Conservation (phyloP, 148 eudicot species). For the Rhododendron williamsianum region DNA sequence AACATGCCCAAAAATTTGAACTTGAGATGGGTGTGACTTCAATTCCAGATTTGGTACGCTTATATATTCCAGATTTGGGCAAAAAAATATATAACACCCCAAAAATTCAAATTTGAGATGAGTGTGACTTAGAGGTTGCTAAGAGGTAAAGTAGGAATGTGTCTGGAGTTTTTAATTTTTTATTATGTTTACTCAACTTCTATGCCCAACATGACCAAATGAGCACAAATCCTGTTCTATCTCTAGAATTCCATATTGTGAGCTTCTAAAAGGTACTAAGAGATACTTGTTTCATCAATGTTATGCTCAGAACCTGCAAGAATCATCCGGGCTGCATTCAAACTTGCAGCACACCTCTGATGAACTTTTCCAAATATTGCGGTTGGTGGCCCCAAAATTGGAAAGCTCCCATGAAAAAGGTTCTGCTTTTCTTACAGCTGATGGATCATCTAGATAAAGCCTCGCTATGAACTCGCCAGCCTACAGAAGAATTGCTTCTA, state of each 20-base stretch:
- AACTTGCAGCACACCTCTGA: constrained; percentile 88
- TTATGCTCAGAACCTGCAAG: constrained; percentile 93
- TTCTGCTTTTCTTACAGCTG: constrained; percentile 96
- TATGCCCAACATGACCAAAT: background rate
- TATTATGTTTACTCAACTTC: background rate
- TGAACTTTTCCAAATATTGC: constrained; percentile 92
- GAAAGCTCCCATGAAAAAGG: constrained; percentile 83
- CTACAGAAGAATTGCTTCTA: constrained; percentile 28
- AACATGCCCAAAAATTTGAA: too few relatives aligned
- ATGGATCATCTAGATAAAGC: constrained; percentile 93
- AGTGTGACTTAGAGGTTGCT: too few relatives aligned
- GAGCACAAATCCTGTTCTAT: background rate
- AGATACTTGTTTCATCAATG: constrained; percentile 32
- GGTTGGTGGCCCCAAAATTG: constrained; percentile 78
- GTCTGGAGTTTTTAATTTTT: background rate
- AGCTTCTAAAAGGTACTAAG: background rate
- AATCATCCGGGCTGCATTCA: constrained; percentile 90
- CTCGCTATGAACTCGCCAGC: constrained; percentile 91
- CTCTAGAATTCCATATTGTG: background rate
- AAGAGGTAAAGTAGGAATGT: background rate
- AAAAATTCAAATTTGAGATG: too few relatives aligned
- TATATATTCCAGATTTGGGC: too few relatives aligned
- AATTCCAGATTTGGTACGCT: too few relatives aligned
- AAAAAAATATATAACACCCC: too few relatives aligned
- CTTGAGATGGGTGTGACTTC: too few relatives aligned